A percentile compares a stretch with the other conserved stretches of the same genome.
phyloP scores from a whole-genome alignment of 2,329 filamentous ascomycete species.

The Monilinia aucupariae region DNA sequence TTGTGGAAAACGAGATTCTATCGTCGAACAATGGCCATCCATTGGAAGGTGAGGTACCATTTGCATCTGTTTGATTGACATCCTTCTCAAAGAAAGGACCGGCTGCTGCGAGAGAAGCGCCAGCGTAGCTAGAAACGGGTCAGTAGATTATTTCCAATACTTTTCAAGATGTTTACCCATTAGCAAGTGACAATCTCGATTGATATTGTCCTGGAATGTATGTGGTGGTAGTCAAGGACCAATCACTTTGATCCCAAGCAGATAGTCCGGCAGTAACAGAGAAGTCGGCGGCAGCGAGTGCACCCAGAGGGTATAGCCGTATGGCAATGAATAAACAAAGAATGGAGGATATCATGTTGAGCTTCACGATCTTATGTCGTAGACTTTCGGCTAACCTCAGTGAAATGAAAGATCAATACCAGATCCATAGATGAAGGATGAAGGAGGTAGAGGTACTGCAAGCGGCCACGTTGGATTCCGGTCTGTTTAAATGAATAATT shows the following conservation, averaged over 20 bases:
- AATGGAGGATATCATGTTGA: neutral
- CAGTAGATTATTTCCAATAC: neutral
- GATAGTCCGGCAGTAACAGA: slow-evolving; percentile 26
- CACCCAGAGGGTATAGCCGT: neutral
- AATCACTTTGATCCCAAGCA: slow-evolving; percentile 31
- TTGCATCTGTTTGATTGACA: slow-evolving; percentile 32
- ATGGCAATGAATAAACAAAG: neutral
- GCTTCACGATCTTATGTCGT: neutral
- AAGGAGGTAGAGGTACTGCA: neutral
- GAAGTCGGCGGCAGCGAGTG: slow-evolving; percentile 25
- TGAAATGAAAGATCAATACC: neutral
- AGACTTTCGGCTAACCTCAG: neutral
- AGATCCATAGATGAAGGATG: neutral
- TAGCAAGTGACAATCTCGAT: slow-evolving; percentile 32
- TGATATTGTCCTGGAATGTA: slow-evolving; percentile 34
- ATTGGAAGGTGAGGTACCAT: slow-evolving; percentile 40
- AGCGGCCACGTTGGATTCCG: neutral
- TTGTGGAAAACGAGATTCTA: slow-evolving; percentile 60
- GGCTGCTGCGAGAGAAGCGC: slow-evolving; percentile 31
- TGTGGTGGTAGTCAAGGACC: slow-evolving; percentile 30
- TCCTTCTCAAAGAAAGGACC: slow-evolving; percentile 35
- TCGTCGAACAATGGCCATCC: slow-evolving; percentile 63
- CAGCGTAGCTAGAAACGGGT: slow-evolving; percentile 29
- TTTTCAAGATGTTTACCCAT: slow-evolving; percentile 28
- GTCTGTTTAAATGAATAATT: too few species aligned